Percentiles rank a stretch among this genome's conserved stretches.
Evolutionary conservation across 768 basidiomycete genomes (phyloP).

Genomic region (Lactarius evosmus): DNA sequence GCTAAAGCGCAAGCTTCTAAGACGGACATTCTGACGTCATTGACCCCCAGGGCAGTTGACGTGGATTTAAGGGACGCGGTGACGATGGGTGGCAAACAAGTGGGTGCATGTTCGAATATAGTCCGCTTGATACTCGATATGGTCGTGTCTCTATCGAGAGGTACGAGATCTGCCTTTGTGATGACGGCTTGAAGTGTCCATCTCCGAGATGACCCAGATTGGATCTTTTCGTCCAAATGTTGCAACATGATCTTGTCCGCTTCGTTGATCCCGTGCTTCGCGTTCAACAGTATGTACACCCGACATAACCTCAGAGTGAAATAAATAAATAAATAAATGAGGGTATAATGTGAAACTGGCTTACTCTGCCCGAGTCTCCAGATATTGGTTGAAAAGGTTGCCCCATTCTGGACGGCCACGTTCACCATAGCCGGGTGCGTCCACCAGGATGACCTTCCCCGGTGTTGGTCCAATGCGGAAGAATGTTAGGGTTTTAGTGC

Average conservation of each 20-base stretch:
- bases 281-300: conserved; percentile 69
- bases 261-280: conserved; percentile 56
- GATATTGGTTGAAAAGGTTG: conserved; percentile 59
- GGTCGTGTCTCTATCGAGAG: conserved; percentile 33
- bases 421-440: conserved; percentile 77
- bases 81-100: conserved; percentile 64
- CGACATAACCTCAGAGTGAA: conserved; percentile 53
- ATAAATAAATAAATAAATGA: background rate
- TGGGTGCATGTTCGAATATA: conserved; percentile 52
- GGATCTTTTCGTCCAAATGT: conserved; percentile 42
- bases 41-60: conserved; percentile 53
- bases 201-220: conserved; percentile 39
- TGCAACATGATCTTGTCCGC: conserved; percentile 61
- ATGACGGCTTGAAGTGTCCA: conserved; percentile 70
- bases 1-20: conserved; percentile 52
- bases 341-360: conserved; percentile 31
- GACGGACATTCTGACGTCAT: conserved; percentile 55
- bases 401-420: conserved; percentile 79
- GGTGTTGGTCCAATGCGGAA: conserved; percentile 56
- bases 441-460: conserved; percentile 64
- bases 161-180: conserved; percentile 63
- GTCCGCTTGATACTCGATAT: conserved; percentile 46
- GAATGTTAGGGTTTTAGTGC: conserved; percentile 70
- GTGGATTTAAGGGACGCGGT: conserved; percentile 50
- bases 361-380: conserved; percentile 58